Base-by-base conservation (phyloP, 768 basidiomycete genomes). In the Auriscalpium orientale region DNA sequence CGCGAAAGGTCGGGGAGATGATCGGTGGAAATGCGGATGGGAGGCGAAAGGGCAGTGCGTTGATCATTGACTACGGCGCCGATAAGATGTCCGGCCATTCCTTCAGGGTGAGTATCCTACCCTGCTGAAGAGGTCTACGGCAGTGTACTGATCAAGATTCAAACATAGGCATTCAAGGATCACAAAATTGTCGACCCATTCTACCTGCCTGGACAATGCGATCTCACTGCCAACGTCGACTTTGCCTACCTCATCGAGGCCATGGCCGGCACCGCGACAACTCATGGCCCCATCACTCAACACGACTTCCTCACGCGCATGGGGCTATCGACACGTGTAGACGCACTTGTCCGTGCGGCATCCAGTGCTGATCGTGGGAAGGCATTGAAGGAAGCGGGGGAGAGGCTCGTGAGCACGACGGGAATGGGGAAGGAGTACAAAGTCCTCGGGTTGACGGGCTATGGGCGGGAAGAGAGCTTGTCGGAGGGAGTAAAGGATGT, bases 141-240 rank as follows among this genome's bases (percentile, higher is more conserved):
- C 2, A 74, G 83, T 60, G 91, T 90, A 5, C 86, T 97, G 72
- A 74, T 97, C 58, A 95, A 94, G 64, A 62, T 88, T 56, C n/a
- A 9, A 18, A 33, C 35, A 9, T 57, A 98, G 95, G 97, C 89
- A 0, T 98, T 99, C 78, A 87, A 86, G 68, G 75, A 83, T 20
- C 97, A 98, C 66, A 78, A 84, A 56, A 82, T 92, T 13, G 87
- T 90, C 1, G 87, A 95, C 67, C 76, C 90, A 4, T 95, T 98
- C 65, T 77, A 87, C 52, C 73, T 77, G 10, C 94, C 95, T 0
- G 97, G 97, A 16, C 79, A 89, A 44, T 87, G 89, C 44, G 97
- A 99, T 69, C 72, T 98, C 48, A 99, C 97, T 0, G 85, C 89
- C n/a, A 97, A 98, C 65, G 95, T 99, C 49, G 95, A 99, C 71